Percentiles rank a stretch among this genome's conserved stretches.
Evolutionary conservation across 345 rosid species (phyloP).

Genomic region (Abelmoschus esculentus): DNA sequence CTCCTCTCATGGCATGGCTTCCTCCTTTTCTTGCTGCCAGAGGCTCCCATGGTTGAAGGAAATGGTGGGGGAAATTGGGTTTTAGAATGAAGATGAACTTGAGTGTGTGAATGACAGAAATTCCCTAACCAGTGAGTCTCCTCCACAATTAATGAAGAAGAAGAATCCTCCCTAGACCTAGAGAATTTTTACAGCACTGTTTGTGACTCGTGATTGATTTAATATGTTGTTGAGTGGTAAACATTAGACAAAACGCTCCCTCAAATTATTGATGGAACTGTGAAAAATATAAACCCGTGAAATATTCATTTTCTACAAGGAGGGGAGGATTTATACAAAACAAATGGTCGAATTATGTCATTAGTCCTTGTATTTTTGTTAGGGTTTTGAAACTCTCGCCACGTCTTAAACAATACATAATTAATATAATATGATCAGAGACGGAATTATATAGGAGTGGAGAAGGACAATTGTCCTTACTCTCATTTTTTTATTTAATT

Average conservation of each 20-base stretch:
- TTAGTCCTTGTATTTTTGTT: too few relatives aligned
- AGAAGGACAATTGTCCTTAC: too few relatives aligned
- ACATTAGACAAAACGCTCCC: not conserved
- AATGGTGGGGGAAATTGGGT: not conserved
- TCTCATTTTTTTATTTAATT: too few relatives aligned
- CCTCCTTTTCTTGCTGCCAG: conserved; percentile 34
- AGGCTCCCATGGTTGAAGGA: conserved; percentile 32
- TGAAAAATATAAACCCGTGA: too few relatives aligned
- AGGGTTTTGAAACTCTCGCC: too few relatives aligned
- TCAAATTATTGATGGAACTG: conserved; percentile 19
- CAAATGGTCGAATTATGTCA: too few relatives aligned
- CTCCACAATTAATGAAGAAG: conserved; percentile 13
- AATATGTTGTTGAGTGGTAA: not conserved
- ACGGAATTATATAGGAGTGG: too few relatives aligned
- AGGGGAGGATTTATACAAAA: too few relatives aligned
- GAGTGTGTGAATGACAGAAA: conserved; percentile 27
- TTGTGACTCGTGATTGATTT: not conserved
- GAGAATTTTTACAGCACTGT: not conserved
- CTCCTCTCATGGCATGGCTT: conserved; percentile 4
- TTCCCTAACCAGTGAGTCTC: conserved; percentile 19
- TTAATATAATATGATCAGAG: too few relatives aligned
- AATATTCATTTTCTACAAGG: too few relatives aligned
- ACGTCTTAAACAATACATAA: too few relatives aligned
- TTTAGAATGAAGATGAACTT: not conserved
- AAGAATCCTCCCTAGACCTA: not conserved